Evolutionary conservation across 208 protist genomes (phyloP).

Genomic region (Trichomonas gallinae): DNA sequence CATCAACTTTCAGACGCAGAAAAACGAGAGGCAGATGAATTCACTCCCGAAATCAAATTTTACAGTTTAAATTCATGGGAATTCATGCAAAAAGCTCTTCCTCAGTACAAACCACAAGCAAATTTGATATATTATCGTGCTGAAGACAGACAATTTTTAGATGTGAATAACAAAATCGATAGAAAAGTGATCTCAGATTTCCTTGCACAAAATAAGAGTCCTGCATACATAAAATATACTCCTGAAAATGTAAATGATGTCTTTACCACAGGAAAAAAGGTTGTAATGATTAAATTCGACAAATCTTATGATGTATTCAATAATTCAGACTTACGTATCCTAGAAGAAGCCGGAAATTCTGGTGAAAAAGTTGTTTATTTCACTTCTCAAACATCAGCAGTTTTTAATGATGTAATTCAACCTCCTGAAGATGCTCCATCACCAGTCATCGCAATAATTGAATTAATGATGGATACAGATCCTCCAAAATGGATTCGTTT

Average conservation of each 20-base stretch:
- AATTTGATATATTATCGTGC: neutral
- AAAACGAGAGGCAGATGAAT: neutral
- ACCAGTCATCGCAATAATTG: neutral
- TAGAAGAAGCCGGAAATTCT: neutral
- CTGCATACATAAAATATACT: neutral
- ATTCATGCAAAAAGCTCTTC: neutral
- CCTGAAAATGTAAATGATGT: neutral
- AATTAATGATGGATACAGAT: neutral
- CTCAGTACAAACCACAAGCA: neutral
- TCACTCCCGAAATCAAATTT: neutral
- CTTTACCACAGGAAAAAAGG: neutral
- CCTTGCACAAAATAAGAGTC: neutral
- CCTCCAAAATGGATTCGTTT: neutral
- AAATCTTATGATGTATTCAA: neutral
- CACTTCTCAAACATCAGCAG: neutral
- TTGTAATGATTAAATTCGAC: neutral
- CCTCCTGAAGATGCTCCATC: neutral
- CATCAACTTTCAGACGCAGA: neutral
- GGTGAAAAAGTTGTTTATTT: neutral
- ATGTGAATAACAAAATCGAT: neutral
- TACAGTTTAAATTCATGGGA: neutral
- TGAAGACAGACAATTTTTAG: neutral
- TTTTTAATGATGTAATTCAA: neutral
- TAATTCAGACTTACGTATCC: neutral
- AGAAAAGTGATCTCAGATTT: neutral